Conservation (phyloP, 1,284 basidiomycete genomes). For the Melampsora larici-populina region DNA sequence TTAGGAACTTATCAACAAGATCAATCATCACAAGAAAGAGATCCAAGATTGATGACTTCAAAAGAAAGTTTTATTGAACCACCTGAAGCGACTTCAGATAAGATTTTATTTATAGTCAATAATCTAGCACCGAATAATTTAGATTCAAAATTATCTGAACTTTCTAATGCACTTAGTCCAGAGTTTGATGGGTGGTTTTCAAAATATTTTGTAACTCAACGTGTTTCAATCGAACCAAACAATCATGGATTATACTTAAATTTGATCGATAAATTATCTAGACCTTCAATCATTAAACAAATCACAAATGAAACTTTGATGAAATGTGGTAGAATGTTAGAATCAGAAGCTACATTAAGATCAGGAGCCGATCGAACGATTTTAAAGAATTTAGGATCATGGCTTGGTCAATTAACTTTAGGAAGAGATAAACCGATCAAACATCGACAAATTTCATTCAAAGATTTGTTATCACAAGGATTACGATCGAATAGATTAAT, state of each 20-base stretch:
- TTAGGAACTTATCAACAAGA: constrained; percentile 7
- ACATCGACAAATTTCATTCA: constrained; percentile 90
- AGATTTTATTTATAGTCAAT: constrained; percentile 96
- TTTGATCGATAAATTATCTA: constrained; percentile 78
- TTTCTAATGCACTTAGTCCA: constrained; percentile 74
- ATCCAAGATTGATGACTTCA: constrained; percentile 54
- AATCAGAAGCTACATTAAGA: constrained; percentile 84
- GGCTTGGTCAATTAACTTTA: constrained; percentile 90
- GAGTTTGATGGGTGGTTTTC: constrained; percentile 91
- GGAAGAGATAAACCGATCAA: constrained; percentile 88
- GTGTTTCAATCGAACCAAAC: constrained; percentile 93
- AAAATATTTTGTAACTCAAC: constrained; percentile 92
- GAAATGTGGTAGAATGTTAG: constrained; percentile 79
- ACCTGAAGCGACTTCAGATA: constrained; percentile 83
- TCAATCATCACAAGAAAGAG: constrained; percentile 55
- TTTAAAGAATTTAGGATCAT: constrained; percentile 90
- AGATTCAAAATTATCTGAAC: constrained; percentile 76
- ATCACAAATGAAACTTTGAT: constrained; percentile 89
- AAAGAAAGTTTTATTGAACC: constrained; percentile 66
- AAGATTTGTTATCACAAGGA: constrained; percentile 91
- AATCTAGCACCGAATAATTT: constrained; percentile 94
- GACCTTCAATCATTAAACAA: constrained; percentile 62
- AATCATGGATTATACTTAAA: constrained; percentile 93
- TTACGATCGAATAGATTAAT: constrained; percentile 87
- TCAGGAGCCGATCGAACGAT: constrained; percentile 78